Percentiles rank a stretch among this genome's conserved stretches.
Evolutionary conservation across 352 stramenopile genomes (phyloP).

Genomic region (Phytophthora vignae): DNA sequence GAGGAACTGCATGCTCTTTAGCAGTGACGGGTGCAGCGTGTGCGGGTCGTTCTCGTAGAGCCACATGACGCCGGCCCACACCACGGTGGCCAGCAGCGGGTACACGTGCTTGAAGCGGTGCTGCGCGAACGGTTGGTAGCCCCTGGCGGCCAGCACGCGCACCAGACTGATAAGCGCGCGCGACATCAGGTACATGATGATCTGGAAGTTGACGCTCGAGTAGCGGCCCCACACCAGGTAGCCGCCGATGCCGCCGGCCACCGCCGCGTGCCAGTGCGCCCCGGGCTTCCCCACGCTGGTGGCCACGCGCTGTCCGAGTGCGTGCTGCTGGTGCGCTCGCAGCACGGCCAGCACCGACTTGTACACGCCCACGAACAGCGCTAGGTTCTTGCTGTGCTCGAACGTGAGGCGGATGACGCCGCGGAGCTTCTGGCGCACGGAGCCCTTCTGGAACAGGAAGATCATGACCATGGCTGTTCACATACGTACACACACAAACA

Average conservation of each 20-base stretch:
- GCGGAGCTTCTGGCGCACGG: slow-evolving; percentile 78
- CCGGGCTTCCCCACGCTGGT: slow-evolving; percentile 70
- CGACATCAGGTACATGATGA: slow-evolving; percentile 90
- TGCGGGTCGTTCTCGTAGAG: slow-evolving; percentile 87
- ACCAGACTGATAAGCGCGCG: slow-evolving; percentile 75
- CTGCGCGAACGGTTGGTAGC: slow-evolving; percentile 67
- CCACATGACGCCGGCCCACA: slow-evolving; percentile 89
- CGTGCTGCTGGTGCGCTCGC: slow-evolving; percentile 62
- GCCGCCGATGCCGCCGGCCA: slow-evolving; percentile 77
- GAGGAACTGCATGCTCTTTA: slow-evolving; percentile 91
- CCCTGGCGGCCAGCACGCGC: slow-evolving; percentile 69
- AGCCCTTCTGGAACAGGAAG: slow-evolving; percentile 87
- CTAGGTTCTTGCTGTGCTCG: slow-evolving; percentile 90
- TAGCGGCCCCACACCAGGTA: slow-evolving; percentile 90
- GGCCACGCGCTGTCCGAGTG: slow-evolving; percentile 40
- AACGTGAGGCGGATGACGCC: slow-evolving; percentile 81
- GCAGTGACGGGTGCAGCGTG: slow-evolving; percentile 82
- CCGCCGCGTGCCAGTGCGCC: slow-evolving; percentile 78
- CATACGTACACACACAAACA: background rate
- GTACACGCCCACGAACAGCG: slow-evolving; percentile 90
- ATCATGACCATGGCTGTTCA: slow-evolving; percentile 90
- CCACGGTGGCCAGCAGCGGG: slow-evolving; percentile 74
- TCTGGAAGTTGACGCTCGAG: slow-evolving; percentile 91
- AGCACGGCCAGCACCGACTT: slow-evolving; percentile 78
- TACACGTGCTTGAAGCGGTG: slow-evolving; percentile 83